Base-by-base conservation (phyloP, 129 eudicot species). In the Artemisia annua region DNA sequence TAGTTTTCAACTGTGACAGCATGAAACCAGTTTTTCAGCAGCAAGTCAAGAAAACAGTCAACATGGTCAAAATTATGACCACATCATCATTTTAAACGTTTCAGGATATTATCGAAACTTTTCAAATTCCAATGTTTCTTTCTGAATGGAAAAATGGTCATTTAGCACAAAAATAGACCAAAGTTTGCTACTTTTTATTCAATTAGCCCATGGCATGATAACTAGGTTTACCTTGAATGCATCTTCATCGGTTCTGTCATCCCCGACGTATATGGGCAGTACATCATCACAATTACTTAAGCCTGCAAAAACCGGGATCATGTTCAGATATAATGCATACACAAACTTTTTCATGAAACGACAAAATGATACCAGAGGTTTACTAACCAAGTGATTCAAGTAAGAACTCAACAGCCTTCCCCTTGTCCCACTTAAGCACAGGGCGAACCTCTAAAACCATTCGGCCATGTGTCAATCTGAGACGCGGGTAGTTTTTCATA, bases 371-470 rank as follows among this genome's bases (percentile, higher is more conserved):
- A 62, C 51, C 12, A 48, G 54, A 56, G 16, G 48, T 58, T 57
- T 57, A 83, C 94, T 83, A 48, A 89, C 98, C 98, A 55, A 94
- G 90, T 18, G 98, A 84, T 75, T 93, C 89, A 24, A 93, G 92
- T 58, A 93, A 70, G 57, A 93, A 93, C 87, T 87, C 97, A 11
- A 90, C 92, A 63, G 98, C 98, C 85, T 93, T 93, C 56, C 98
- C 98, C 78, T 93, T 93, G 85, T 93, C 84, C 98, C 98, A 93
- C 77, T 90, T 66, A 44, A 93, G 94, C 72, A 87, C 91, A 20
- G 98, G 98, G 11, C 97, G 90, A 73, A 94, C 84, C 85, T 94
- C 98, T 86, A 94, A 87, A 79, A 94, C 98, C 97, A 80, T 94
- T 53, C 98, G 91, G 64, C 98, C 98, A 71, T 94, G 97, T 12